A percentile compares a stretch with the other conserved stretches of the same genome.
These are phyloP conservation scores for Lactuca sativa DNA, from an alignment of 129 eudicot genomes.

Conservation along the genomic window DNA sequence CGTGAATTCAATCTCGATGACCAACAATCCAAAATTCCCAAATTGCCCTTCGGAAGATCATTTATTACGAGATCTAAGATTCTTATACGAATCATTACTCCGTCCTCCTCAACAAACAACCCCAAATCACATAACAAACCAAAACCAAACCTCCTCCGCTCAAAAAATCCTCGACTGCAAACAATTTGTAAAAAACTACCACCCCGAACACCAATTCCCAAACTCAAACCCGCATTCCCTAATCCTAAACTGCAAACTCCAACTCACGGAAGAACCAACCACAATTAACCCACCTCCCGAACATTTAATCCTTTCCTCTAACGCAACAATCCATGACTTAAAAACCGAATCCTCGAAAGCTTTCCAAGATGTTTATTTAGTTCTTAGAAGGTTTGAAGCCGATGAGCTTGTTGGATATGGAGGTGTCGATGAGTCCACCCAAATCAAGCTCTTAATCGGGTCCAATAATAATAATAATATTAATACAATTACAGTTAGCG, in stretches of 20 bases:
- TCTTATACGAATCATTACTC: conserved; percentile 63
- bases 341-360: conserved; percentile 67
- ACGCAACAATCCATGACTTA: conserved; percentile 68
- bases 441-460: conserved; percentile 63
- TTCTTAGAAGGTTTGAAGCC: conserved; percentile 67
- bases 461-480: conserved; percentile 36
- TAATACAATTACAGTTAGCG: conserved; percentile 42
- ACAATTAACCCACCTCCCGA: conserved; percentile 62
- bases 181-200: conserved; percentile 77
- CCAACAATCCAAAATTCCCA: conserved; percentile 4
- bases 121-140: conserved; percentile 27
- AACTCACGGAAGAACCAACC: conserved; percentile 42
- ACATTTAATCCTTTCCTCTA: conserved; percentile 44
- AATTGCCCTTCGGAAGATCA: conserved; percentile 52
- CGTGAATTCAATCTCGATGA: conserved; percentile 8
- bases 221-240: conserved; percentile 40
- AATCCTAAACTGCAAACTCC: conserved; percentile 56
- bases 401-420: conserved; percentile 86
- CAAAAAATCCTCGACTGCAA: conserved; percentile 78
- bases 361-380: conserved; percentile 78
- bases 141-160: conserved; percentile 33
- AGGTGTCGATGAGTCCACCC: conserved; percentile 82
- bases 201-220: conserved; percentile 39
- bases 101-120: conserved; percentile 51
- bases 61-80: conserved; percentile 61